These are phyloP conservation scores for Leptographium galeiforme DNA, from an alignment of 2,329 filamentous ascomycete species.

Conservation along the genomic window DNA sequence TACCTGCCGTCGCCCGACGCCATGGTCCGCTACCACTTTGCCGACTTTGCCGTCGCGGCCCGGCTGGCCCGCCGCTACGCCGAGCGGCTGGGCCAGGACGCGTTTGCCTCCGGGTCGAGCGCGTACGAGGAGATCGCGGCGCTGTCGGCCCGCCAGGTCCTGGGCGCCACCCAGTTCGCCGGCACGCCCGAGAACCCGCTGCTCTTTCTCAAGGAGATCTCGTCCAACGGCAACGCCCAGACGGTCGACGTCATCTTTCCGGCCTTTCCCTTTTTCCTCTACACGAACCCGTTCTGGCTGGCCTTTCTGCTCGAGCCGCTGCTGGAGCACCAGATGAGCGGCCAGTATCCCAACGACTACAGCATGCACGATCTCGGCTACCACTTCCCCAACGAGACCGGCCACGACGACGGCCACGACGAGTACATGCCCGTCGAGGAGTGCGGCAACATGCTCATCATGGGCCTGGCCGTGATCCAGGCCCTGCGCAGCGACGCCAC, in stretches of 20 bases:
- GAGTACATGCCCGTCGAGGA: constrained; percentile 65
- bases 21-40: constrained; percentile 60
- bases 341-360: constrained; percentile 70
- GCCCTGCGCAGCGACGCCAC: constrained; percentile 50
- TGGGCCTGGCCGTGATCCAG: constrained; percentile 52
- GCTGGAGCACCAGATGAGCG: constrained; percentile 65
- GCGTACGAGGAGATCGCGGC: constrained; percentile 69
- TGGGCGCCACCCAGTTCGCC: constrained; percentile 64
- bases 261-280: constrained; percentile 71
- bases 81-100: constrained; percentile 53
- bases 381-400: constrained; percentile 60
- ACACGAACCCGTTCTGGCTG: constrained; percentile 68
- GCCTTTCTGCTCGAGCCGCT: constrained; percentile 66
- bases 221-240: constrained; percentile 69
- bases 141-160: constrained; percentile 62
- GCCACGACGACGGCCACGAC: constrained; percentile 52
- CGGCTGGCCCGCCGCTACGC: constrained; percentile 58
- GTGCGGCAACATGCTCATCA: constrained; percentile 62
- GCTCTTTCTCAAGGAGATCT: constrained; percentile 73
- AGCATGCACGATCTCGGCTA: constrained; percentile 62
- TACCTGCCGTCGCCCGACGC: constrained; percentile 51
- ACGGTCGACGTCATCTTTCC: constrained; percentile 81
- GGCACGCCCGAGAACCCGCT: constrained; percentile 57
- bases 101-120: constrained; percentile 57
- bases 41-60: constrained; percentile 52